Percentiles rank a stretch among this genome's conserved stretches.
Conservation (phyloP, 2,329 filamentous ascomycete species). For the Elsinoe ampelina region DNA sequence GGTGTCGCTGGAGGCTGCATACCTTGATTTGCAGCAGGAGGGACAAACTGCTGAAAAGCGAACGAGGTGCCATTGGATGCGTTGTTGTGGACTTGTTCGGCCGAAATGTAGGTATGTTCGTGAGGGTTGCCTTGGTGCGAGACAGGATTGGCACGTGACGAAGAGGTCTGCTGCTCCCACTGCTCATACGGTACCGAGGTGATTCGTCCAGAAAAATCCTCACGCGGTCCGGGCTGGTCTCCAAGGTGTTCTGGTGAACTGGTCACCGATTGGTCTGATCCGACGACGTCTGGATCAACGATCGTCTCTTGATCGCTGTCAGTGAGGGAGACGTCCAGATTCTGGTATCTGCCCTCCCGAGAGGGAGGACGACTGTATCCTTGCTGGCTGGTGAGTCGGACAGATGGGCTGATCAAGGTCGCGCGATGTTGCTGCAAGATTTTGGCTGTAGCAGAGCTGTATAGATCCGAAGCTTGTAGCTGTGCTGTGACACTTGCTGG, state of each 20-base stretch:
- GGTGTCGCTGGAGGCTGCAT: no score
- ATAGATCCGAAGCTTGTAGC: not conserved
- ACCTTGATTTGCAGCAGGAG: no score
- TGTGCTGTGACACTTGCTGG: not conserved
- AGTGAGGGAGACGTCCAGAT: not conserved
- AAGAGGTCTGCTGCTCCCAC: no score
- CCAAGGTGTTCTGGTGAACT: not conserved
- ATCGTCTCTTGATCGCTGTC: not conserved
- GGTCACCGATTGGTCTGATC: not conserved
- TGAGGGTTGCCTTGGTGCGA: no score
- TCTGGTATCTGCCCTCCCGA: not conserved
- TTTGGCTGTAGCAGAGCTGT: not conserved
- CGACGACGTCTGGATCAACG: not conserved
- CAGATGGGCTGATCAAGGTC: not conserved
- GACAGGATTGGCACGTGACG: no score
- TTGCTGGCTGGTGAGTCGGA: not conserved
- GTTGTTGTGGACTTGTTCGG: no score
- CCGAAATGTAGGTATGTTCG: no score
- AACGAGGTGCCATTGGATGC: no score
- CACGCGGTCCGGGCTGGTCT: not conserved
- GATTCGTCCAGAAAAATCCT: no score
- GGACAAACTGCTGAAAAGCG: no score
- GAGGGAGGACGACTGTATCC: not conserved
- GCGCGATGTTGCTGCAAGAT: not conserved
- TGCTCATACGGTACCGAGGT: no score